A percentile compares a stretch with the other conserved stretches of the same genome.
phyloP scores from a whole-genome alignment of 148 eudicot species.

The Simmondsia chinensis region DNA sequence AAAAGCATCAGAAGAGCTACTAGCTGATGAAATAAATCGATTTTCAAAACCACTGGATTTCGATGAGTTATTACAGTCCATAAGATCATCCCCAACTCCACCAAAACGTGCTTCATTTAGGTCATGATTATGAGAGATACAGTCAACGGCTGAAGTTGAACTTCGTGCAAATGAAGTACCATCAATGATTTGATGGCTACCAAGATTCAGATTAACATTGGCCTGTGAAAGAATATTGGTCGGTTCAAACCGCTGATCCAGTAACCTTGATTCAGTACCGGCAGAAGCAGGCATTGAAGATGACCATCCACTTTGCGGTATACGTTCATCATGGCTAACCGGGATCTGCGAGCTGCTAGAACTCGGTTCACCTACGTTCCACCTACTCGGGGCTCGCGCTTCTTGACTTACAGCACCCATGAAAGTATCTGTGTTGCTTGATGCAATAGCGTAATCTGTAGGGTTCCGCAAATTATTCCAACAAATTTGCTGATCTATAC shows the following conservation, averaged over 20 bases:
- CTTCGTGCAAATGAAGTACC: conserved; percentile 23
- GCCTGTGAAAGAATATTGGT: conserved; percentile 23
- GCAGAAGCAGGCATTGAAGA: conserved; percentile 20
- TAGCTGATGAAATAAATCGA: conserved; percentile 19
- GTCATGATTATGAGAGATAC: conserved; percentile 33
- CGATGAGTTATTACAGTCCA: conserved; percentile 25
- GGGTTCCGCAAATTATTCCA: conserved; percentile 58
- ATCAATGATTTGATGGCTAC: conserved; percentile 17
- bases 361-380: conserved; percentile 23
- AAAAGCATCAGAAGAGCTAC: conserved; percentile 38
- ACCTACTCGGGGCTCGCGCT: conserved; percentile 17
- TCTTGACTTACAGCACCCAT: conserved; percentile 18
- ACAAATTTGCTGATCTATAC: conserved; percentile 47
- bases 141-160: conserved; percentile 21
- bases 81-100: conserved; percentile 22
- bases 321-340: conserved; percentile 15
- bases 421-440: conserved; percentile 25
- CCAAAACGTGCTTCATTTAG: conserved; percentile 27
- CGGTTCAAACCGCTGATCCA: conserved; percentile 29
- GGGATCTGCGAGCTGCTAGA: conserved; percentile 15
- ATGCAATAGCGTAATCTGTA: conserved; percentile 30
- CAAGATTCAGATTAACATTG: conserved; percentile 30
- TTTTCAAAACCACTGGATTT: conserved; percentile 25
- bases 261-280: conserved; percentile 21
- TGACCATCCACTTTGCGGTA: conserved; percentile 26